Conservation (phyloP, 2,329 filamentous ascomycete species). For the Claviceps pazoutovae region DNA sequence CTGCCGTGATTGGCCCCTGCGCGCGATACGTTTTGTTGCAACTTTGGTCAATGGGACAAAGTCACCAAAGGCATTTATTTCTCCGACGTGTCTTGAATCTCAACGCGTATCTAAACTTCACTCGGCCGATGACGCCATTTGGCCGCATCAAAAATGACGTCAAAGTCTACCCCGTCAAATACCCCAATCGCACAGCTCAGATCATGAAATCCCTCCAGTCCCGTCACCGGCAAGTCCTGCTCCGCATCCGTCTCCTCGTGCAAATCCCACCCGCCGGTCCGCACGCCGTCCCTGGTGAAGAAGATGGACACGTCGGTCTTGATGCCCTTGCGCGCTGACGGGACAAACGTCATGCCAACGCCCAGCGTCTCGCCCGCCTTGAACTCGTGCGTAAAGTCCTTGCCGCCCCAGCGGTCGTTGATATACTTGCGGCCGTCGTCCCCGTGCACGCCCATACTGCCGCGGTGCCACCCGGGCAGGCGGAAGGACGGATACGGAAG, state of each 20-base stretch:
- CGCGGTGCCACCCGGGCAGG: conserved; percentile 70
- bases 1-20: too few relatives aligned
- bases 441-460: conserved; percentile 60
- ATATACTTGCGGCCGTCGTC: conserved; percentile 67
- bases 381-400: conserved; percentile 52
- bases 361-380: conserved; percentile 52
- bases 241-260: conserved; percentile 58
- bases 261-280: conserved; percentile 52
- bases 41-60: too few relatives aligned
- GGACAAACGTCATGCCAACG: conserved; percentile 51
- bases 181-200: conserved; percentile 57
- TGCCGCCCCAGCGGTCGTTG: conserved; percentile 62
- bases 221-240: conserved; percentile 46
- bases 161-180: conserved; percentile 54
- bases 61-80: too few relatives aligned
- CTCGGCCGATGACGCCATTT: conserved; percentile 40
- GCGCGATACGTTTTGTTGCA: too few relatives aligned
- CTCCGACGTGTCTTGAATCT: too few relatives aligned
- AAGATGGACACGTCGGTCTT: conserved; percentile 31
- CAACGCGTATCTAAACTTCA: not conserved
- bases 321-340: conserved; percentile 9
- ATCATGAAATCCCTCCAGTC: conserved; percentile 59
- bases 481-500: conserved; percentile 66
- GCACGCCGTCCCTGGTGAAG: conserved; percentile 52
- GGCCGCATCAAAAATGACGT: conserved; percentile 46